Base-by-base conservation (phyloP, 768 basidiomycete species). In the Dioszegia crocea region DNA sequence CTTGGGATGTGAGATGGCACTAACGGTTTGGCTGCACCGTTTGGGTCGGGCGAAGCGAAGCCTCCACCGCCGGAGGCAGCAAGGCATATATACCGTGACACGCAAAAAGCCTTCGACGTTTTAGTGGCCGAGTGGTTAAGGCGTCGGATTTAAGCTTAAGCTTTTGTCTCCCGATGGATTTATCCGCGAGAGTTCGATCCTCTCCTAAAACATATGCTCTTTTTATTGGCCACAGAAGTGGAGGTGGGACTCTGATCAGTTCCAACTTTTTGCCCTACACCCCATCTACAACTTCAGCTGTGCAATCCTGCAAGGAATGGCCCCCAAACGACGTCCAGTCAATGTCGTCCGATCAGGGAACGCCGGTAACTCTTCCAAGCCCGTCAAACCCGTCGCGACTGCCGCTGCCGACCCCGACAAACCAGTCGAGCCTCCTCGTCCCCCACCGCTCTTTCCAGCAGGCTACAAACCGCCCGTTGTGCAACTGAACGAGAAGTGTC, bases 281-380 rank as follows among this genome's bases (percentile, higher is more conserved):
- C 45, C 26, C 19, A 46, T 24, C 49, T 38, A 38, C 36, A 19
- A 19, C 21, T 19, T 24, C 36, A 23, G 3, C 33, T 27, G 4
- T 39, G 30, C n/a, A n/a, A n/a, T n/a, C n/a, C n/a, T n/a, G n/a
- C n/a, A n/a, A n/a, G n/a, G n/a, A n/a, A 77, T 77, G 76, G 68
- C 76, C 16, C 76, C 76, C 2, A 71, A 69, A 26, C 62, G 67
- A 58, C 84, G 86, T 16, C 83, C 81, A 57, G 86, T 82, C 79
- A 86, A 87, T 63, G 88, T 91, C 51, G 85, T 91, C 63, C 88
- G 87, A 75, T 87, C 88, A 58, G 91, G 91, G 43, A 90, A 91
- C 74, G 87, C 89, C n/a, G 89, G 90, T 47, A 92, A 89, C 67
- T 88, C 88, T 0, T 82, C 86, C 30, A 91, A 88, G 62, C 65